These are phyloP conservation scores for Prinsepia uniflora DNA, from an alignment of 306 rosid genomes.

Conservation along the genomic window DNA sequence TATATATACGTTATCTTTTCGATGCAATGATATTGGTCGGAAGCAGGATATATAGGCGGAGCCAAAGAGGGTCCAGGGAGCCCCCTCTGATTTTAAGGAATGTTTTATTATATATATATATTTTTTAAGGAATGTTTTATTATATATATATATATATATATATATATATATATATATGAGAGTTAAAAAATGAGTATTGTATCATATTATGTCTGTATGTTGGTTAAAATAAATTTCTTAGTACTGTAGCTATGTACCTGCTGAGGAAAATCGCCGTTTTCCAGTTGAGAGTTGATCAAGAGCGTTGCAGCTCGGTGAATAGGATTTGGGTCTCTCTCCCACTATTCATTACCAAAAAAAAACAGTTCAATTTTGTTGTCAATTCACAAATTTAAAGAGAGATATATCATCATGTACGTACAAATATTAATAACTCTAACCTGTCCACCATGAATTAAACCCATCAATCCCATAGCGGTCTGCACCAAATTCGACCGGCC, in stretches of 20 bases:
- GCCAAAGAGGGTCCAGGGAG: too few species aligned
- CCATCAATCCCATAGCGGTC: conserved; percentile 36
- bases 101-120: too few species aligned
- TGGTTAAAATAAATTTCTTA: too few species aligned
- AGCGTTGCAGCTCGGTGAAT: conserved; percentile 35
- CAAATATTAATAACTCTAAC: conserved; percentile 1
- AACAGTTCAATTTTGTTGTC: not conserved
- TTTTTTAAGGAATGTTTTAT: too few species aligned
- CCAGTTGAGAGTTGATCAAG: conserved; percentile 34
- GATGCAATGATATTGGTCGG: not conserved
- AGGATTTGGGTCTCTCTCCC: conserved; percentile 32
- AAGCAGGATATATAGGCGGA: conserved; percentile 27
- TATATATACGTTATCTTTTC: not conserved
- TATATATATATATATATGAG: too few species aligned
- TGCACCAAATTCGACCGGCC: conserved; percentile 37
- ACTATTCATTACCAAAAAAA: not conserved
- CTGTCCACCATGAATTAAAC: conserved; percentile 32
- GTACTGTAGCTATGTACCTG: too few species aligned
- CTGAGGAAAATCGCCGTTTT: conserved; percentile 39
- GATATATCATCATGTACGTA: too few species aligned
- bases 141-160: too few species aligned
- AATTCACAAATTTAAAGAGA: too few species aligned
- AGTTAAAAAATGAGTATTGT: too few species aligned
- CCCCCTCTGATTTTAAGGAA: conserved; percentile 6
- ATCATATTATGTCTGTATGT: too few species aligned